Evolutionary conservation across 2,329 filamentous ascomycete species (phyloP).

Genomic region (Scedosporium dehoogii): DNA sequence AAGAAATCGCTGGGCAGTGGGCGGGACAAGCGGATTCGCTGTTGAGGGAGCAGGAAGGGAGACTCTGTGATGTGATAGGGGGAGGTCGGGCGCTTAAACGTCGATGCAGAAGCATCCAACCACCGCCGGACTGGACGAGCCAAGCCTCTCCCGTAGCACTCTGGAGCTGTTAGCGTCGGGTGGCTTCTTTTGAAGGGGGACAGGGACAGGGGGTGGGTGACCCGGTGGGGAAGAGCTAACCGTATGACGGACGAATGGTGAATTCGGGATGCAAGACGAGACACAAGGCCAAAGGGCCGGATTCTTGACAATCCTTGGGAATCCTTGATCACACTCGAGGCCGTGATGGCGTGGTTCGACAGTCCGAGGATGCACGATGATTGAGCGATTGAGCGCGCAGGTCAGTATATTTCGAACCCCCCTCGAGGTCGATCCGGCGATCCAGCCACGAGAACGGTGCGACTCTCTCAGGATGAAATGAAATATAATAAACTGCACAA

Average conservation of each 20-base stretch:
- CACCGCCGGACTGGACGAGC: neutral
- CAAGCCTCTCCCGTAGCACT: neutral
- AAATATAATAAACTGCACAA: too few species aligned
- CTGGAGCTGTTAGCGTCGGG: neutral
- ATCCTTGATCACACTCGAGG: neutral
- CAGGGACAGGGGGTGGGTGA: too few species aligned
- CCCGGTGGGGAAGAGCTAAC: too few species aligned
- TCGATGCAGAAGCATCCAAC: conserved; percentile 3
- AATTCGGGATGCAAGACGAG: too few species aligned
- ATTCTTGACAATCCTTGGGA: too few species aligned
- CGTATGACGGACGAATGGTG: too few species aligned
- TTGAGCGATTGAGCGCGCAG: neutral
- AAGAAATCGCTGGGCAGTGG: neutral
- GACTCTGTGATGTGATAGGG: conserved; percentile 5
- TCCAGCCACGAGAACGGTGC: neutral
- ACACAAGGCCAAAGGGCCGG: too few species aligned
- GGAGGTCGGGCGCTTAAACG: conserved; percentile 3
- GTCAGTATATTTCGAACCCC: neutral
- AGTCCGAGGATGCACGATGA: neutral
- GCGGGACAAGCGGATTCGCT: conserved; percentile 1
- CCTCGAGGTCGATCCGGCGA: neutral
- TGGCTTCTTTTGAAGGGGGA: too few species aligned
- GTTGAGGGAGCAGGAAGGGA: neutral
- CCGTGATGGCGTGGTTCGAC: neutral
- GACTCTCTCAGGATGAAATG: too few species aligned